Percentiles rank a stretch among this genome's conserved stretches.
Conservation (phyloP, 805 yeast species). For the Debaryomyces castellii region DNA sequence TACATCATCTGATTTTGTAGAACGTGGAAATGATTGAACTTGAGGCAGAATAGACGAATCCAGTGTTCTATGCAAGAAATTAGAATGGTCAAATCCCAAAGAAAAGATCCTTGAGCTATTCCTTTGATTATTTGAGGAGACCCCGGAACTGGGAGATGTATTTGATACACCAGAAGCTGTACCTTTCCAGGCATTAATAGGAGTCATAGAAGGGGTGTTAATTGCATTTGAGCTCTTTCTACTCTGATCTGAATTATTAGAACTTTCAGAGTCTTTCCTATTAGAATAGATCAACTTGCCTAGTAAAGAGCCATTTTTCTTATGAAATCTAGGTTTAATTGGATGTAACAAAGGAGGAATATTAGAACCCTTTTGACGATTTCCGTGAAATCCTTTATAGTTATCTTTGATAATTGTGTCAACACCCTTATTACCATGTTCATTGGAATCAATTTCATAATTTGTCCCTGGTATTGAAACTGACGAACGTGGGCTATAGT, state of each 20-base stretch:
- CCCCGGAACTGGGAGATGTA: slow-evolving; percentile 14
- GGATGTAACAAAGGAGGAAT: slow-evolving; percentile 51
- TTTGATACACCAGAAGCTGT: slow-evolving; percentile 7
- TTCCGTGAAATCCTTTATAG: slow-evolving; percentile 43
- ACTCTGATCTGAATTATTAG: neutral
- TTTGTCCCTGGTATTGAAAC: slow-evolving; percentile 7
- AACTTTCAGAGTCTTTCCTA: slow-evolving; percentile 22
- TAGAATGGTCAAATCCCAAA: slow-evolving; percentile 26
- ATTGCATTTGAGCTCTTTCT: neutral
- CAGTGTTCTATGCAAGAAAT: slow-evolving; percentile 7
- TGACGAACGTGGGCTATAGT: slow-evolving; percentile 22
- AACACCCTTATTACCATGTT: neutral
- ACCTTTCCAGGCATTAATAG: neutral
- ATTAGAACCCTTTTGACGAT: slow-evolving; percentile 27
- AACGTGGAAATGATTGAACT: neutral
- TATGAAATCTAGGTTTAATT: slow-evolving; percentile 45
- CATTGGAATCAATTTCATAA: neutral
- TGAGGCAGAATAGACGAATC: neutral
- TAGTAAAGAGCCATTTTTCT: slow-evolving; percentile 34
- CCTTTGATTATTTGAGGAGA: slow-evolving; percentile 21
- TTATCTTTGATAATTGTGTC: slow-evolving; percentile 13
- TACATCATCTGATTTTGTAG: neutral
- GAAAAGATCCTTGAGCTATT: slow-evolving; percentile 40
- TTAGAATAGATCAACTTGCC: slow-evolving; percentile 39
- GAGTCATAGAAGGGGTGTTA: neutral